Conservation (phyloP, 225 moss, liverwort and hornwort genomes). For the Sphagnum tenellum region DNA sequence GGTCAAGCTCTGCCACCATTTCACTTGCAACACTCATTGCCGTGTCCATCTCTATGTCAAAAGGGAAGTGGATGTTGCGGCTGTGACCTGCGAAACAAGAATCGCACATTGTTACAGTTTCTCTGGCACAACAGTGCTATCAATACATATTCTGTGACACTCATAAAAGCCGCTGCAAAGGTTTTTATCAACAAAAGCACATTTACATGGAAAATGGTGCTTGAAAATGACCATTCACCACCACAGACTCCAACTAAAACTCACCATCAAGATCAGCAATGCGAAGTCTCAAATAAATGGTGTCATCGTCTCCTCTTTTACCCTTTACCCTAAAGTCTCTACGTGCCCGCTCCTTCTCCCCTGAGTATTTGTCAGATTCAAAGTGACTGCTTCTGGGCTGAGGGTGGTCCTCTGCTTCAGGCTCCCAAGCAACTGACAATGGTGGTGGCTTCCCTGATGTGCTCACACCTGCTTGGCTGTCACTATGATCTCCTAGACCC, state of each 20-base stretch:
- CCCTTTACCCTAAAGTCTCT: constrained; percentile 88
- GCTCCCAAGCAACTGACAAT: constrained; percentile 39
- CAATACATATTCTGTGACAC: not conserved
- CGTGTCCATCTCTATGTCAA: constrained; percentile 81
- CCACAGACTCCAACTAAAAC: constrained; percentile 1
- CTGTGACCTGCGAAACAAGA: constrained; percentile 53
- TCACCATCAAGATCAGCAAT: constrained; percentile 81
- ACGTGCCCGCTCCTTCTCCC: constrained; percentile 57
- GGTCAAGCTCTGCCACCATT: constrained; percentile 96
- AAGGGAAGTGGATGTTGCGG: constrained; percentile 95
- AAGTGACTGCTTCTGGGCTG: constrained; percentile 41
- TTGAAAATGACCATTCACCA: not conserved
- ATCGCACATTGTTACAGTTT: not conserved
- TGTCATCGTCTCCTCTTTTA: constrained; percentile 81
- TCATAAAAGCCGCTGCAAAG: not conserved
- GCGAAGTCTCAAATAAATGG: constrained; percentile 73
- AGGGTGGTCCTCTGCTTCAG: constrained; percentile 57
- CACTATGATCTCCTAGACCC: constrained; percentile 22
- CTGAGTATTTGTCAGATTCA: not conserved
- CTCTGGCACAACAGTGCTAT: not conserved
- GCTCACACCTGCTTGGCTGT: constrained; percentile 33
- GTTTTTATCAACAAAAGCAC: too few relatives aligned
- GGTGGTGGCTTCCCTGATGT: constrained; percentile 37
- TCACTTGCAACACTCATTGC: constrained; percentile 98
- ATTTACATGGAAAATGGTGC: too few relatives aligned